Conservation (phyloP, 352 stramenopile species). For the Phytophthora pistaciae region DNA sequence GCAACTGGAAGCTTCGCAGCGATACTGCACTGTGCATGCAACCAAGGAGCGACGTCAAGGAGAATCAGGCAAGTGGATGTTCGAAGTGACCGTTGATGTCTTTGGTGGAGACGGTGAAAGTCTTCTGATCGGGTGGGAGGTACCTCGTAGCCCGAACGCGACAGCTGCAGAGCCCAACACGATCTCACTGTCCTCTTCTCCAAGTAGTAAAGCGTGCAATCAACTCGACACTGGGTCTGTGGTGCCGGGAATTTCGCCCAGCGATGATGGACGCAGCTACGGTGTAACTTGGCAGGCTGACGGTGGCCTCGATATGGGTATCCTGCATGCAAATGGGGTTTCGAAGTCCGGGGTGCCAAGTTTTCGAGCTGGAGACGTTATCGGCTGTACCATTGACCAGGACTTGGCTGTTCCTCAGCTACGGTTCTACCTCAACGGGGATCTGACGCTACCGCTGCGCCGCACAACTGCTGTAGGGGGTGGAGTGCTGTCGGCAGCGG, state of each 20-base stretch:
- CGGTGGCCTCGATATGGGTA: conserved; percentile 76
- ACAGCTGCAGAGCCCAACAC: background rate
- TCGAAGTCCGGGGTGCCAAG: conserved; percentile 71
- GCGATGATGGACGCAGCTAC: conserved; percentile 63
- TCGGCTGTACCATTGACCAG: conserved; percentile 84
- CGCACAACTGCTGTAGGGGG: background rate
- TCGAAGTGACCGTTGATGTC: conserved; percentile 68
- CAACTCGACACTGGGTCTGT: conserved; percentile 22
- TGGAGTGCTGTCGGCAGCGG: background rate
- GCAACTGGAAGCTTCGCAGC: conserved; percentile 69
- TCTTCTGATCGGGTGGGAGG: conserved; percentile 82
- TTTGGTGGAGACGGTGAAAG: conserved; percentile 75
- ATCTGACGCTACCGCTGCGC: conserved; percentile 62
- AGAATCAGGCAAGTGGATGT: conserved; percentile 85
- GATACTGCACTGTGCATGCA: conserved; percentile 75
- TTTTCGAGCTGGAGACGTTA: conserved; percentile 73
- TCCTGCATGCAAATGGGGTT: conserved; percentile 74
- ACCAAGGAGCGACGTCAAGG: conserved; percentile 78
- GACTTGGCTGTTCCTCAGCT: conserved; percentile 69
- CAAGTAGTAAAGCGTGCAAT: conserved; percentile 1
- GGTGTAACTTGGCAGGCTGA: conserved; percentile 83
- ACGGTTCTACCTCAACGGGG: conserved; percentile 82
- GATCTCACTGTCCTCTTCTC: background rate
- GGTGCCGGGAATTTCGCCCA: conserved; percentile 69
- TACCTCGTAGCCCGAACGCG: conserved; percentile 40